Evolutionary conservation across 805 yeast genomes (phyloP).

Genomic region (Candida bentonensis): DNA sequence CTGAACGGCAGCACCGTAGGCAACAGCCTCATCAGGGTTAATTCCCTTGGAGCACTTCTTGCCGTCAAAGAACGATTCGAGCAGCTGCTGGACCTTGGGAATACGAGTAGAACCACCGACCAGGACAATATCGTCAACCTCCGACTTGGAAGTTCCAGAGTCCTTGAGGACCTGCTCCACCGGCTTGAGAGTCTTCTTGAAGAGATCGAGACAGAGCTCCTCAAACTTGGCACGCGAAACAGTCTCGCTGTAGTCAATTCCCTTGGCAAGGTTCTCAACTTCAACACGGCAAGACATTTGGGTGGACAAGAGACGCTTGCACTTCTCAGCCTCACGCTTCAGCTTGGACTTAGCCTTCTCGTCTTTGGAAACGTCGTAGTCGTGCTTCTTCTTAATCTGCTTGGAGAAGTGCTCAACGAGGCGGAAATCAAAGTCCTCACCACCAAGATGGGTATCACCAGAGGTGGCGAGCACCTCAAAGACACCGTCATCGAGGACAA

Average conservation of each 20-base stretch:
- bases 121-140: slow-evolving; percentile 84
- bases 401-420: slow-evolving; percentile 77
- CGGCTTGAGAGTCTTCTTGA: slow-evolving; percentile 67
- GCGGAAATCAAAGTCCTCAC: slow-evolving; percentile 89
- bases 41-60: slow-evolving; percentile 95
- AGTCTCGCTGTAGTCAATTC: slow-evolving; percentile 90
- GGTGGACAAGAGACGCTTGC: slow-evolving; percentile 89
- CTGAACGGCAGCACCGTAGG: slow-evolving; percentile 98
- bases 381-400: slow-evolving; percentile 80
- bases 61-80: slow-evolving; percentile 82
- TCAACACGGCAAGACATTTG: slow-evolving; percentile 94
- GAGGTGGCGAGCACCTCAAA: slow-evolving; percentile 88
- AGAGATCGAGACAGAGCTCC: slow-evolving; percentile 32
- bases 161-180: slow-evolving; percentile 93
- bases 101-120: slow-evolving; percentile 99
- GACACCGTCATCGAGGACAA: slow-evolving; percentile 82
- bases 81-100: slow-evolving; percentile 92
- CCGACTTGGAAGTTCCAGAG: slow-evolving; percentile 74
- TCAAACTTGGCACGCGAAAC: slow-evolving; percentile 96
- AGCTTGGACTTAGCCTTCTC: slow-evolving; percentile 81
- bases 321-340: slow-evolving; percentile 97
- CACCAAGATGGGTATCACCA: slow-evolving; percentile 96
- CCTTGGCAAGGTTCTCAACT: slow-evolving; percentile 88
- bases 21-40: slow-evolving; percentile 99
- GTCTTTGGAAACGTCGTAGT: slow-evolving; percentile 68